Evolutionary conservation across 306 rosid species (phyloP).

Genomic region (Quillaja saponaria): DNA sequence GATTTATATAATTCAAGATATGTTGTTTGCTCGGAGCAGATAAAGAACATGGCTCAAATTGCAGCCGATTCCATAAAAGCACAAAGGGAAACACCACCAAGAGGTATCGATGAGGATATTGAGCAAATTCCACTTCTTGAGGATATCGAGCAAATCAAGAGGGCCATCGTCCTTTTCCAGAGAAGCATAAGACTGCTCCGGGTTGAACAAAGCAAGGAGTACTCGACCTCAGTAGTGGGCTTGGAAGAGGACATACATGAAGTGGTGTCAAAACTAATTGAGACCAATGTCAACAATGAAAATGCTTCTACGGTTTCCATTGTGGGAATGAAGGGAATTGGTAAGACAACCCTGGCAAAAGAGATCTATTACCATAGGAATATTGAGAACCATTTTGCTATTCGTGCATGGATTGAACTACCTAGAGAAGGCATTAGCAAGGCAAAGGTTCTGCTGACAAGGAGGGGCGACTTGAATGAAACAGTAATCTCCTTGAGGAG

Average conservation of each 20-base stretch:
- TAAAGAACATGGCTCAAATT: neutral
- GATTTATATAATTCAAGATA: neutral
- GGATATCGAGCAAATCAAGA: neutral
- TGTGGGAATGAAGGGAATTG: constrained; percentile 25
- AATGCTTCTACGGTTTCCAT: neutral
- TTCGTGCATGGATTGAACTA: neutral
- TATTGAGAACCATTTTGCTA: neutral
- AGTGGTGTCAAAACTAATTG: neutral
- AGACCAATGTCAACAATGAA: neutral
- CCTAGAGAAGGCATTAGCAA: no score
- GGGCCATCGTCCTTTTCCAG: neutral
- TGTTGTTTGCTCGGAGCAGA: neutral
- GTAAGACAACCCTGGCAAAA: constrained; percentile 29
- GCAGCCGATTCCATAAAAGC: neutral
- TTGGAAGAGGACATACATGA: constrained; percentile 14
- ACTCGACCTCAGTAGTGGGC: constrained; percentile 15
- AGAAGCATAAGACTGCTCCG: neutral
- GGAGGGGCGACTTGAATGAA: no score
- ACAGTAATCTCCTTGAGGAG: no score
- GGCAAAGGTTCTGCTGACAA: no score
- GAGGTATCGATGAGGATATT: neutral
- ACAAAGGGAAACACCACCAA: rapidly evolving
- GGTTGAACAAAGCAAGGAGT: neutral
- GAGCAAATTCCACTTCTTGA: neutral
- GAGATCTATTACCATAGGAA: neutral